These are phyloP conservation scores for Termitomyces bulborhizus DNA, from an alignment of 768 basidiomycete species.

Conservation along the genomic window DNA sequence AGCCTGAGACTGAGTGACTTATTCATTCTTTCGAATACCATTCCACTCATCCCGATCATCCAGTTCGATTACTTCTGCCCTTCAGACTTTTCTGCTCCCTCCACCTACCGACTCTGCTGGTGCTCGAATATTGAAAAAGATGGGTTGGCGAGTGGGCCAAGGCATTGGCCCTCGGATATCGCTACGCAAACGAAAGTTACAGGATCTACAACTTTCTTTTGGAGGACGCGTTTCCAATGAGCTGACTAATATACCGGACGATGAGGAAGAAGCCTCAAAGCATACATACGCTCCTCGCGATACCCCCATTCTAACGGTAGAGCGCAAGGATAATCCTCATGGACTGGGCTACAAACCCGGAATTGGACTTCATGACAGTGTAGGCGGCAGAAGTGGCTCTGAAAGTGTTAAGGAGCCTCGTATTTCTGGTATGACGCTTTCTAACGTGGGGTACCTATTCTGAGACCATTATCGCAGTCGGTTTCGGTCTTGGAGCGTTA, in stretches of 20 bases:
- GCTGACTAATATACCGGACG: conserved; percentile 38
- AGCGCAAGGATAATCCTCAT: conserved; percentile 68
- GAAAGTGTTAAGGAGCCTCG: conserved; percentile 37
- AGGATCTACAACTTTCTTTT: conserved; percentile 48
- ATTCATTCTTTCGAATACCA: neutral
- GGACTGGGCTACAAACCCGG: conserved; percentile 80
- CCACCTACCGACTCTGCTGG: conserved; percentile 77
- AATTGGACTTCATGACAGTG: conserved; percentile 51
- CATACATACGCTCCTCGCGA: conserved; percentile 87
- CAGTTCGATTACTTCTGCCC: conserved; percentile 58
- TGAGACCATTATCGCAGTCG: conserved; percentile 39
- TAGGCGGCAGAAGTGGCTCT: conserved; percentile 31
- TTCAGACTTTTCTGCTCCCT: conserved; percentile 65
- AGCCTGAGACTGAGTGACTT: conserved; percentile 52
- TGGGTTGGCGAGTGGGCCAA: conserved; percentile 93
- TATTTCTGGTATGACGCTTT: conserved; percentile 41
- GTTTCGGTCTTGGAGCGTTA: conserved; percentile 83
- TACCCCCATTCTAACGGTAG: conserved; percentile 52
- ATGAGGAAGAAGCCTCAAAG: conserved; percentile 78
- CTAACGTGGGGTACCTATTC: neutral
- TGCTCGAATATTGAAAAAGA: conserved; percentile 82
- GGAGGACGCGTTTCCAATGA: conserved; percentile 24
- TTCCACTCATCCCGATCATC: conserved; percentile 1
- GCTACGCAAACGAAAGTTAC: conserved; percentile 63
- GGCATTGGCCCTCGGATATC: conserved; percentile 90